Evolutionary conservation across 805 yeast genomes (phyloP).

Genomic region (Hyphopichia homilentoma): DNA sequence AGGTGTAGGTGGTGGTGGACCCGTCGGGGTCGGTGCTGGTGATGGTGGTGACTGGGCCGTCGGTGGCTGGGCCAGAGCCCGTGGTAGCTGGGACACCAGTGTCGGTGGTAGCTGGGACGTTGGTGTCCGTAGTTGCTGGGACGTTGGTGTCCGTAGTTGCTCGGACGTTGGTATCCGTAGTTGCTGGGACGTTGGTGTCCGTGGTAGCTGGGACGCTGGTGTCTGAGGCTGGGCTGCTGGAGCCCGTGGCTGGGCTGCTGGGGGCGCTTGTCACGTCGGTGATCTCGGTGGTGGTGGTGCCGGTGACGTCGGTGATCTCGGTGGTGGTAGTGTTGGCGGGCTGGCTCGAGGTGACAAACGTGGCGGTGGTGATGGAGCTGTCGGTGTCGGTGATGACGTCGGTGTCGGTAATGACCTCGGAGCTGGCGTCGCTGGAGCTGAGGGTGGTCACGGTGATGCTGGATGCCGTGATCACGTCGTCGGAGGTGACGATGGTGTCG

Average conservation of each 20-base stretch:
- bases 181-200: no score
- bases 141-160: no score
- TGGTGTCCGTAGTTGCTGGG: no score
- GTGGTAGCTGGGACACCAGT: constrained; percentile 2
- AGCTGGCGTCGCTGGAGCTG: constrained; percentile 3
- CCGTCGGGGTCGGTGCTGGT: background rate
- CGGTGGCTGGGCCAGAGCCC: constrained; percentile 1
- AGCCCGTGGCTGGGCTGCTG: no score
- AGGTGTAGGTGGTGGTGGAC: background rate
- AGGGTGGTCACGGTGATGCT: constrained; percentile 1
- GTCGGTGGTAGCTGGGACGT: no score
- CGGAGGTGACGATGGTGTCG: no score
- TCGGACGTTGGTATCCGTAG: no score
- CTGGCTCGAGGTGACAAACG: constrained; percentile 7
- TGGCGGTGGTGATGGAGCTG: constrained; percentile 6
- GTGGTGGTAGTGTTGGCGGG: constrained; percentile 1
- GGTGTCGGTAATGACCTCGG: background rate
- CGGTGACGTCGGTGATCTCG: constrained; percentile 3
- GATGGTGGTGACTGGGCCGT: constrained; percentile 1
- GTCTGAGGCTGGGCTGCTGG: no score
- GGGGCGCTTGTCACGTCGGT: no score
- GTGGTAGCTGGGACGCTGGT: no score
- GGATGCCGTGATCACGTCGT: background rate
- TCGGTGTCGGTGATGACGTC: constrained; percentile 9
- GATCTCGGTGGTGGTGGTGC: constrained; percentile 3